These are phyloP conservation scores for Trypanosoma conorhini DNA, from an alignment of 208 protist genomes.

Conservation along the genomic window DNA sequence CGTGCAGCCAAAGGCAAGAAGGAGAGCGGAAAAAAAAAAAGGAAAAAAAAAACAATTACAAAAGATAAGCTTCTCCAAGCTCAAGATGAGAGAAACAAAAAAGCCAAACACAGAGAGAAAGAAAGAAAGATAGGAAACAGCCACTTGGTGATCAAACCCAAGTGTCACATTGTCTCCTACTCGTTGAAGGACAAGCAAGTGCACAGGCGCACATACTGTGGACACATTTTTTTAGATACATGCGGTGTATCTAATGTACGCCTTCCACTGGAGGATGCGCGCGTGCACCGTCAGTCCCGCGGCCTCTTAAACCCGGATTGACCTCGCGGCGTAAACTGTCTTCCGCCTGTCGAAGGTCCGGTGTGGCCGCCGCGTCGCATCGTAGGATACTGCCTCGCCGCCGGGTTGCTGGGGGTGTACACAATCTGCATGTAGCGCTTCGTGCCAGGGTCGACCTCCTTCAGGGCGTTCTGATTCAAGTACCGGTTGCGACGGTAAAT, in stretches of 20 bases:
- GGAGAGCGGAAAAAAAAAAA: not conserved
- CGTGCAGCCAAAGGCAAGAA: too few species aligned
- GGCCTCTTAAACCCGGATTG: not conserved
- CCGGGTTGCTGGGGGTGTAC: conserved; percentile 31
- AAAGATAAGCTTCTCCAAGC: not conserved
- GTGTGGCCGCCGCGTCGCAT: conserved; percentile 3
- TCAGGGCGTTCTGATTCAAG: conserved; percentile 66
- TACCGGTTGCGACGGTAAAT: conserved; percentile 45
- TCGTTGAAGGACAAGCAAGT: not conserved
- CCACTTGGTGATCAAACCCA: not conserved
- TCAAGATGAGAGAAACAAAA: not conserved
- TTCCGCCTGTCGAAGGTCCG: not conserved
- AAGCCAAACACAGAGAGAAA: not conserved
- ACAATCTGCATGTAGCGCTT: conserved; percentile 53
- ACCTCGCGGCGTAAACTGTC: conserved; percentile 7
- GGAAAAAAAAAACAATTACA: not conserved
- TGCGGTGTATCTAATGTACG: not conserved
- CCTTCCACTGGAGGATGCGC: not conserved
- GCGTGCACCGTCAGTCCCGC: conserved; percentile 4
- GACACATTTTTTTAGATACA: not conserved
- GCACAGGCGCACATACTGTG: too few species aligned
- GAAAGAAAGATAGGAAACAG: not conserved
- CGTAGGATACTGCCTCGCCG: conserved; percentile 12
- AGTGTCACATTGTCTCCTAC: not conserved
- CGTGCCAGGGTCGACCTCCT: conserved; percentile 72